Conservation (phyloP, 208 protist genomes). For the Vickermania ingenoplastis region DNA sequence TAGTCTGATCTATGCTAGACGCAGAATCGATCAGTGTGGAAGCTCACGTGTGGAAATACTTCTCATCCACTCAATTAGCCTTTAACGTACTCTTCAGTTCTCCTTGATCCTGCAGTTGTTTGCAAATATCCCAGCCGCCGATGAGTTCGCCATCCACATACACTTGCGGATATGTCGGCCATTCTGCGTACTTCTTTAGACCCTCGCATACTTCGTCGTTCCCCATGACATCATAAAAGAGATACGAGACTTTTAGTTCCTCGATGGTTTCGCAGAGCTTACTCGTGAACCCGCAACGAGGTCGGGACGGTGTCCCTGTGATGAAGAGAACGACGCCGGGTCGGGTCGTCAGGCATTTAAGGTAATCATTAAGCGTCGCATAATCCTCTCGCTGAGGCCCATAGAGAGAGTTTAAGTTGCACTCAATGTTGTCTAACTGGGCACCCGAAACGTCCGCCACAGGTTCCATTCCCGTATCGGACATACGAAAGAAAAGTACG, state of each 20-base stretch:
- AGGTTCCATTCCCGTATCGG: conserved; percentile 29
- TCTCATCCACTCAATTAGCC: too few species aligned
- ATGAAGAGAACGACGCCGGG: conserved; percentile 86
- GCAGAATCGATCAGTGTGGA: too few species aligned
- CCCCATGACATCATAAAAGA: conserved; percentile 88
- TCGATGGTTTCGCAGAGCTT: conserved; percentile 73
- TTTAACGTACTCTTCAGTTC: conserved; percentile 64
- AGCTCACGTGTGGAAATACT: too few species aligned
- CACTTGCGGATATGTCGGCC: conserved; percentile 92
- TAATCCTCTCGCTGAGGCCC: conserved; percentile 40
- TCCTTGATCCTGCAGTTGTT: conserved; percentile 66
- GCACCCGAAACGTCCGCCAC: conserved; percentile 74
- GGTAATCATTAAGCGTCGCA: conserved; percentile 57
- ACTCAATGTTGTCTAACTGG: conserved; percentile 65
- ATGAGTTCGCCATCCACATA: conserved; percentile 91
- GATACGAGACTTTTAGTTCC: conserved; percentile 46
- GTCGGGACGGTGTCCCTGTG: conserved; percentile 81
- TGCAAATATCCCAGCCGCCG: conserved; percentile 88
- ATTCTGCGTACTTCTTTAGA: conserved; percentile 86
- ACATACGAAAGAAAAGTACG: conserved; percentile 78
- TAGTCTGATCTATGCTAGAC: too few species aligned
- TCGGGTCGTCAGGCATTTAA: conserved; percentile 75
- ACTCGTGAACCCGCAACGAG: conserved; percentile 87
- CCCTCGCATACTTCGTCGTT: conserved; percentile 84
- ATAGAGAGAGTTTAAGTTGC: conserved; percentile 74